Conservation (phyloP, 75 land plant species). For the Adiantum capillusveneris region DNA sequence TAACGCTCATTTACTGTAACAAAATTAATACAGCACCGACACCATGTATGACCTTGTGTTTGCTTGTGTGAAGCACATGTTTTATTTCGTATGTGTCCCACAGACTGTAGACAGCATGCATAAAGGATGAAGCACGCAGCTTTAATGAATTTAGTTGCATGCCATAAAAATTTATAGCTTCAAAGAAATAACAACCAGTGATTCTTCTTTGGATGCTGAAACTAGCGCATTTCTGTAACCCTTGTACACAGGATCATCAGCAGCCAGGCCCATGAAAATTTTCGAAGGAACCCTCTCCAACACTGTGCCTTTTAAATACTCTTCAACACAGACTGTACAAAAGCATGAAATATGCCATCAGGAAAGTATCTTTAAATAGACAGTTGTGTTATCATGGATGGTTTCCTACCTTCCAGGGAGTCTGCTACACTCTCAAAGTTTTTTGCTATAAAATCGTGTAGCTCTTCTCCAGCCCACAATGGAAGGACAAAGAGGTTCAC, state of each 20-base stretch:
- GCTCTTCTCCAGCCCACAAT: conserved; percentile 88
- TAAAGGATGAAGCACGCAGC: no score
- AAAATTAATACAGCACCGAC: no score
- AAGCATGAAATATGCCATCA: neutral
- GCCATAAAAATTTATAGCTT: no score
- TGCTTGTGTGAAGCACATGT: no score
- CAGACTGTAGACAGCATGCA: no score
- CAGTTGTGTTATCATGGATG: neutral
- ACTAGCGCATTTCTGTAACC: conserved; percentile 62
- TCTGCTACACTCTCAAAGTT: conserved; percentile 55
- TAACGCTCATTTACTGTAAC: no score
- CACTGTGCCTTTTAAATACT: conserved; percentile 49
- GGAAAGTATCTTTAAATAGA: neutral
- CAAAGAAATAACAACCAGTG: conserved; percentile 44
- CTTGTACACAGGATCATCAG: conserved; percentile 55
- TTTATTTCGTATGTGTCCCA: no score
- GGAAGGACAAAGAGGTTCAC: conserved; percentile 59
- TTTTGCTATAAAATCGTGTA: conserved; percentile 51
- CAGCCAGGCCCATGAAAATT: conserved; percentile 53
- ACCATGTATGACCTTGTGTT: no score
- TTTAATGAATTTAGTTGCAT: no score
- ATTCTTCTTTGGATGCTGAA: conserved; percentile 48
- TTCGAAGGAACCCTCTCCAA: conserved; percentile 57
- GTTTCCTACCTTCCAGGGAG: conserved; percentile 19
- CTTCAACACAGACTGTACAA: conserved; percentile 52